phyloP scores from a whole-genome alignment of 768 basidiomycete species.

The Leccinellum luteum region DNA sequence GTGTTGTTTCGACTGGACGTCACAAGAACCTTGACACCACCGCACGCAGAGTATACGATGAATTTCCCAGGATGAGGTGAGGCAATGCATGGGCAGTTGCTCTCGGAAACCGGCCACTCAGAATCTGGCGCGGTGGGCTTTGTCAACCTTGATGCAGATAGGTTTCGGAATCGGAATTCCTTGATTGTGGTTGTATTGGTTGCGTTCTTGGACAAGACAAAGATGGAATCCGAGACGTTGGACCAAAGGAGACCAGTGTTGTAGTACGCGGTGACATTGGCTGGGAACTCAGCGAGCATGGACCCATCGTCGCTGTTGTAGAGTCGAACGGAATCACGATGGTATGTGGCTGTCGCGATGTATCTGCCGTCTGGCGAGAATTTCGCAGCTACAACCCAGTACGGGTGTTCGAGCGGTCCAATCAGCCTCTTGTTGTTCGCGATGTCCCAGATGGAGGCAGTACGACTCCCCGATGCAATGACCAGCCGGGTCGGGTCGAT shows the following conservation, averaged over 20 bases:
- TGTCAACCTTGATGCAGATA: background rate
- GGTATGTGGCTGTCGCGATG: slow-evolving; percentile 11
- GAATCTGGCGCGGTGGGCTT: background rate
- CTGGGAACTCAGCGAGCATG: background rate
- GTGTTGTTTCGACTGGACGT: background rate
- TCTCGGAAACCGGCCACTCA: slow-evolving; percentile 1
- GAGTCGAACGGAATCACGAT: slow-evolving; percentile 5
- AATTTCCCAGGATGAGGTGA: background rate
- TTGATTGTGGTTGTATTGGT: background rate
- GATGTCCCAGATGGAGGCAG: slow-evolving; percentile 6
- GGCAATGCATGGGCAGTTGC: slow-evolving; percentile 9
- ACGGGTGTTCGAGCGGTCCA: background rate
- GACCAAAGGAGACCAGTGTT: slow-evolving; percentile 15
- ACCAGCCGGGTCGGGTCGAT: slow-evolving; percentile 1
- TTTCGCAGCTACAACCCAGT: slow-evolving; percentile 13
- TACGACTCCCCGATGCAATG: slow-evolving; percentile 3
- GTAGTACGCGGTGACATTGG: slow-evolving; percentile 10
- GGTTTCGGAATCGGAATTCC: background rate
- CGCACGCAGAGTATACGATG: background rate
- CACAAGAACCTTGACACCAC: background rate
- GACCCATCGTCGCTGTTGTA: slow-evolving; percentile 4
- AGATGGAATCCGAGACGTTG: background rate
- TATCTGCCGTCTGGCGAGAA: slow-evolving; percentile 9
- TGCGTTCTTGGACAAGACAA: slow-evolving; percentile 1
- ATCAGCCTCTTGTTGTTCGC: background rate